Conservation (phyloP, 352 stramenopile species). For the Phytophthora sp. region DNA sequence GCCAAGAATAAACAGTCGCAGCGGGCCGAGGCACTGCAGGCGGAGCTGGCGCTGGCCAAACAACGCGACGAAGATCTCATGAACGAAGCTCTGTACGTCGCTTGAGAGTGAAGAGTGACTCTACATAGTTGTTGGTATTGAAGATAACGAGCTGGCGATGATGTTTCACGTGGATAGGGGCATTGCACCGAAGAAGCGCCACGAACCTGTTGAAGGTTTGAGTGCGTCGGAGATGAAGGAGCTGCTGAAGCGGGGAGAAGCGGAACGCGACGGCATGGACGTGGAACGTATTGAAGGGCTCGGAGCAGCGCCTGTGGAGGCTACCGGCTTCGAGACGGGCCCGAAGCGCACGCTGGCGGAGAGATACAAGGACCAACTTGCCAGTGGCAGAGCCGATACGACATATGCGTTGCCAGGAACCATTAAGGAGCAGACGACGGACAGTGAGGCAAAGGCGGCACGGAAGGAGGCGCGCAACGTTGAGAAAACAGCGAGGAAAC, state of each 20-base stretch:
- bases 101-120: not conserved
- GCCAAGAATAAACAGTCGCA: constrained; percentile 73
- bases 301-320: constrained; percentile 67
- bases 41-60: constrained; percentile 76
- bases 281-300: constrained; percentile 88
- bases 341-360: constrained; percentile 76
- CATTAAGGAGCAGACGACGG: constrained; percentile 29
- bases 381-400: constrained; percentile 53
- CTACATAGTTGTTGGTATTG: not conserved
- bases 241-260: constrained; percentile 79
- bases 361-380: constrained; percentile 71
- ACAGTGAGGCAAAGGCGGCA: constrained; percentile 59
- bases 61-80: constrained; percentile 90
- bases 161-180: constrained; percentile 43
- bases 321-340: constrained; percentile 48
- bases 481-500: constrained; percentile 71
- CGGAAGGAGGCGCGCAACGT: constrained; percentile 59
- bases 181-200: constrained; percentile 62
- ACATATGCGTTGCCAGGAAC: constrained; percentile 72
- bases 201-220: constrained; percentile 52
- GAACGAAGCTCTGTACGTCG: constrained; percentile 86
- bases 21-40: constrained; percentile 53
- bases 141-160: constrained; percentile 5
- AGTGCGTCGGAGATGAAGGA: constrained; percentile 87
- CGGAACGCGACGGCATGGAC: constrained; percentile 69